Conservation (phyloP, 2,329 filamentous ascomycete species). For the Metarhizium album region DNA sequence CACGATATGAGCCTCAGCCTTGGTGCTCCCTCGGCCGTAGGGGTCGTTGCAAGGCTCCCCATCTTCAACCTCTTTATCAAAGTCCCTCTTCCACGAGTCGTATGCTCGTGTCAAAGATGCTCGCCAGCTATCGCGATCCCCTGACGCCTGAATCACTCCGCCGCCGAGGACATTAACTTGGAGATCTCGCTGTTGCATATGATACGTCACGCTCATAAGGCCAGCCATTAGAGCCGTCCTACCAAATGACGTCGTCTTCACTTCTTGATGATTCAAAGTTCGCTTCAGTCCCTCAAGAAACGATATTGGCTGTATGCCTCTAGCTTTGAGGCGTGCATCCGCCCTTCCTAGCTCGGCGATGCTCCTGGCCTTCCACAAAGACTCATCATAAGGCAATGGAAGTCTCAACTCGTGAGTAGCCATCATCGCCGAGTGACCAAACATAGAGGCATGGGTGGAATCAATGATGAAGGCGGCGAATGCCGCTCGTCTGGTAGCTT, state of each 20-base stretch:
- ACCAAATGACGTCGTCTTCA: constrained; percentile 87
- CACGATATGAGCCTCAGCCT: constrained; percentile 53
- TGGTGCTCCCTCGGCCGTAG: constrained; percentile 42
- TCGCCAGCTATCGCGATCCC: constrained; percentile 85
- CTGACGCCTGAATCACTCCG: constrained; percentile 64
- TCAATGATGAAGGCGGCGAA: constrained; percentile 94
- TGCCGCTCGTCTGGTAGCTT: constrained; percentile 78
- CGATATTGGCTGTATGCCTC: constrained; percentile 72
- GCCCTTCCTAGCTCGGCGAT: constrained; percentile 77
- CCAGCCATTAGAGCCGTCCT: constrained; percentile 91
- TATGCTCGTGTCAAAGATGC: constrained; percentile 77
- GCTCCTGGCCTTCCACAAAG: constrained; percentile 82
- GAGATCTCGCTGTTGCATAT: constrained; percentile 84
- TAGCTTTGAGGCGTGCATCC: constrained; percentile 68
- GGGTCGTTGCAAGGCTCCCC: constrained; percentile 41
- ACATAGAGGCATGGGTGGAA: constrained; percentile 94
- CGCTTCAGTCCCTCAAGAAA: constrained; percentile 88
- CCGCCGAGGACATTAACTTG: constrained; percentile 75
- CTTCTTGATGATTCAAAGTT: constrained; percentile 74
- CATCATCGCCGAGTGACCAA: constrained; percentile 94
- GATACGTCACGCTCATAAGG: constrained; percentile 86
- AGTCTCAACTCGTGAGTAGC: constrained; percentile 91
- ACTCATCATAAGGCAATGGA: constrained; percentile 84
- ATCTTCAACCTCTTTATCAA: constrained; percentile 68
- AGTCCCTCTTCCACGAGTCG: constrained; percentile 87